These are phyloP conservation scores for Stropharia rugosoannulata DNA, from an alignment of 768 basidiomycete genomes.

Conservation along the genomic window DNA sequence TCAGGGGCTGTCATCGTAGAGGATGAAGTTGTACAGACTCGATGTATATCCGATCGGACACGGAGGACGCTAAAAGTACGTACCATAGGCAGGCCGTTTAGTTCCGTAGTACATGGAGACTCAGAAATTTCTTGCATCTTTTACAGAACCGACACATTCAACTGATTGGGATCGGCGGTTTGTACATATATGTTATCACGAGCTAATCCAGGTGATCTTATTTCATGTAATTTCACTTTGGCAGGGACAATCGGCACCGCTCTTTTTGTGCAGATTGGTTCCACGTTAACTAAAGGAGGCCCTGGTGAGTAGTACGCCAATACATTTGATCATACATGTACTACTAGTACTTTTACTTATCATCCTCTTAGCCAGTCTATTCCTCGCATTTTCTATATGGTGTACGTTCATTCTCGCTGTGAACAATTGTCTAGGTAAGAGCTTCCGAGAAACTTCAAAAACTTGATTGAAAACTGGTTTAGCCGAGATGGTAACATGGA, in stretches of 20 bases:
- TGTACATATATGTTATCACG: not conserved
- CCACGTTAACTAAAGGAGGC: conserved; percentile 57
- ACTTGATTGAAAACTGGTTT: conserved; percentile 19
- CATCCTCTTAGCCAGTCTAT: conserved; percentile 37
- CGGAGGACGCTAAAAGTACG: conserved; percentile 21
- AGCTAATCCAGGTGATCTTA: not conserved
- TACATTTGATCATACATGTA: conserved; percentile 3
- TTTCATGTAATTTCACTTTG: not conserved
- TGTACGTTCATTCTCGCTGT: conserved; percentile 47
- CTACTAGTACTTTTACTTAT: conserved; percentile 13
- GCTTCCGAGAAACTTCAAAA: not conserved
- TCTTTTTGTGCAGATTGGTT: conserved; percentile 73
- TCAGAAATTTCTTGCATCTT: not conserved
- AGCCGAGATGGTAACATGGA: conserved; percentile 85
- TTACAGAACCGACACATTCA: conserved; percentile 50
- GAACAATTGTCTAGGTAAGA: conserved; percentile 45
- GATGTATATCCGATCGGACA: conserved; percentile 14
- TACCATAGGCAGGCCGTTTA: not conserved
- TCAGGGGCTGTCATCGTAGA: conserved; percentile 5
- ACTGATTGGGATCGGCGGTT: conserved; percentile 51
- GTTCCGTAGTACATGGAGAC: not conserved
- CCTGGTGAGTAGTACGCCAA: conserved; percentile 41
- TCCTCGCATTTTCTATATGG: conserved; percentile 51
- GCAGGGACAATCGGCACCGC: conserved; percentile 73
- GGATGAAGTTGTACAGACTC: conserved; percentile 5